Evolutionary conservation across 345 rosid genomes (phyloP).

Genomic region (Durio zibethinus): DNA sequence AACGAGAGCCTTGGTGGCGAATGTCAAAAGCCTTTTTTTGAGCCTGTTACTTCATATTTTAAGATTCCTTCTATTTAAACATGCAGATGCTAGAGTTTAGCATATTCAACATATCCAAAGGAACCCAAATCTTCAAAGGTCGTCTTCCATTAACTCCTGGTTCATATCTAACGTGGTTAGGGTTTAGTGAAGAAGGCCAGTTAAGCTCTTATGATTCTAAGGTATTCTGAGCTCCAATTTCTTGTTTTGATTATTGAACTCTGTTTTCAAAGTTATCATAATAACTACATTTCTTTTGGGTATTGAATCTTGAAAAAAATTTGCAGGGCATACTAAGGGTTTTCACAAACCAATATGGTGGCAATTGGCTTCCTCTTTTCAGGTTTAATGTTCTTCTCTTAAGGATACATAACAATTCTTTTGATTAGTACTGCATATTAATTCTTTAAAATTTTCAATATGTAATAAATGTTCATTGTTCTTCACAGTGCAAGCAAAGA

Average conservation of each 20-base stretch:
- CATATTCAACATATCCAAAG: constrained; percentile 55
- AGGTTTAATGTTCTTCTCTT: constrained; percentile 49
- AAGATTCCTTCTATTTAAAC: constrained; percentile 8
- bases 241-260: not conserved
- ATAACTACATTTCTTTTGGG: constrained; percentile 10
- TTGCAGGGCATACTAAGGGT: constrained; percentile 75
- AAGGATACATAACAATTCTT: not conserved
- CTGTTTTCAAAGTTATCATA: not conserved
- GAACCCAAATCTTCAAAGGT: constrained; percentile 55
- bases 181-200: constrained; percentile 87
- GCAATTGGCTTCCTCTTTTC: constrained; percentile 93
- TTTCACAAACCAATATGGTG: constrained; percentile 71
- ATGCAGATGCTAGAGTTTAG: constrained; percentile 75
- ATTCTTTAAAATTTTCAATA: not conserved
- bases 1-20: not conserved
- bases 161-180: constrained; percentile 76
- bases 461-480: constrained; percentile 7
- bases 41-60: not conserved
- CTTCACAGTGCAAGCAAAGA: constrained; percentile 57
- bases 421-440: not conserved
- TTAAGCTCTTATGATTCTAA: constrained; percentile 82
- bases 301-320: constrained; percentile 20
- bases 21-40: not conserved
- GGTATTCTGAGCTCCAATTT: constrained; percentile 35
- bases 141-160: constrained; percentile 82